Evolutionary conservation across 75 land plant genomes (phyloP), one percentile per base, ranked within the genome.

Genomic region (Larix kaempferi): DNA sequence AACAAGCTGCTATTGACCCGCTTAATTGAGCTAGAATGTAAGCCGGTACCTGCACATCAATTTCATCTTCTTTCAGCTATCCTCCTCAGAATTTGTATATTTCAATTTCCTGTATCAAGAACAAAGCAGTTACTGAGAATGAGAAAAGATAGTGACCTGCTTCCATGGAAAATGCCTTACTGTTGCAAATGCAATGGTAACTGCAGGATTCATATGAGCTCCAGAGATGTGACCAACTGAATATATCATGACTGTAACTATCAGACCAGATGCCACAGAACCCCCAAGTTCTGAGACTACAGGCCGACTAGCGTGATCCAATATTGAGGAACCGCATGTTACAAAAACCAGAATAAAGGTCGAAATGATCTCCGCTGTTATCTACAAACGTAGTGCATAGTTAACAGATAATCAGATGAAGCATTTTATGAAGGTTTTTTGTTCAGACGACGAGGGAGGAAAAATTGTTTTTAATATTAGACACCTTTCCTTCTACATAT

Each of bases 201-300:
- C 93, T 7, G 90, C 93, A 1, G 98, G 98, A 74, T 94, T 94
- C 74, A 94, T 80, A 76, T 94, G 98, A 56, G 95, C 94, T 15
- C 98, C 98, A 56, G 98, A 95, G 78, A 95, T 91, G 77, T 93
- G 95, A n/a, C 98, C 98, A 55, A 88, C 82, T 10, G 95, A 81
- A 77, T 89, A 91, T 74, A 89, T 78, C 86, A 93, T 77, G 26
- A 86, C 85, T 84, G 83, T 88, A 19, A 93, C 92, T 41, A 64
- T 89, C 13, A 93, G 72, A 2, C 96, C 91, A 82, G 91, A 90
- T 7, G 82, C 86, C 10, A 86, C 71, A 7, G 88, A 79, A 4
- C 89, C 76, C 27, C 90, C 98, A 2, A 91, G 89, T 17, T 82
- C 77, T 21, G 88, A 84, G 19, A 92, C 74, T 2, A 73, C 74